phyloP scores from a whole-genome alignment of 192 early-diverging fungal species.

The Mortierella hygrophila region DNA sequence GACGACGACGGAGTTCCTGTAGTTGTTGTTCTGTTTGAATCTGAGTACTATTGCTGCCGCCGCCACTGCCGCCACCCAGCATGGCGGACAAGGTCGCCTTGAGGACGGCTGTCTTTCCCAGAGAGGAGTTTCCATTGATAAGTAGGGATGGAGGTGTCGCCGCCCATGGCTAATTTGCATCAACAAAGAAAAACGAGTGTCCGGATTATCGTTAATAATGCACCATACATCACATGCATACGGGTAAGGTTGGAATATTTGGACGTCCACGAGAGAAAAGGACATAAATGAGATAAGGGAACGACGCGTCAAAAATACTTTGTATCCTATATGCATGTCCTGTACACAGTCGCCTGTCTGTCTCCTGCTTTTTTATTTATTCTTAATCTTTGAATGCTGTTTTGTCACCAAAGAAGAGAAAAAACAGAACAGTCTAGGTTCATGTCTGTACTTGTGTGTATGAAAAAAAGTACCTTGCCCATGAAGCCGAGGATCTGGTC shows the following conservation, averaged over 20 bases:
- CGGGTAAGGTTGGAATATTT: not conserved
- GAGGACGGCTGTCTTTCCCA: constrained; percentile 64
- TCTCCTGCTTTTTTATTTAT: not conserved
- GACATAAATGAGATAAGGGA: not conserved
- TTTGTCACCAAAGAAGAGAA: not conserved
- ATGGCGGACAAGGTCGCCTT: constrained; percentile 22
- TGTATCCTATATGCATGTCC: not conserved
- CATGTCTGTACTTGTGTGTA: not conserved
- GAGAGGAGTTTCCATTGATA: constrained; percentile 63
- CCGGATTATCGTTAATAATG: not conserved
- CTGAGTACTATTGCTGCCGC: not conserved
- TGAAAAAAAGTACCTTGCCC: constrained; percentile 44
- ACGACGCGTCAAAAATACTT: not conserved
- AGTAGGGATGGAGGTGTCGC: constrained; percentile 60
- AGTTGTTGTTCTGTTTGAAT: not conserved
- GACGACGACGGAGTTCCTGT: not conserved
- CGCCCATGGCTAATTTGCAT: constrained; percentile 13
- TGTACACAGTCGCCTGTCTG: not conserved
- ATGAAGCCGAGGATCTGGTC: constrained; percentile 59
- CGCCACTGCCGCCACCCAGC: constrained; percentile 11
- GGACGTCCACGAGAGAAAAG: not conserved
- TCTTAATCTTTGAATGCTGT: not conserved
- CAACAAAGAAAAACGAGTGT: not conserved
- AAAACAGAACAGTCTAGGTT: not conserved
- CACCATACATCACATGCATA: not conserved